Percentiles rank a stretch among this genome's conserved stretches.
phyloP scores from a whole-genome alignment of 2,329 filamentous ascomycete genomes.

The Pseudogymnoascus sp. region DNA sequence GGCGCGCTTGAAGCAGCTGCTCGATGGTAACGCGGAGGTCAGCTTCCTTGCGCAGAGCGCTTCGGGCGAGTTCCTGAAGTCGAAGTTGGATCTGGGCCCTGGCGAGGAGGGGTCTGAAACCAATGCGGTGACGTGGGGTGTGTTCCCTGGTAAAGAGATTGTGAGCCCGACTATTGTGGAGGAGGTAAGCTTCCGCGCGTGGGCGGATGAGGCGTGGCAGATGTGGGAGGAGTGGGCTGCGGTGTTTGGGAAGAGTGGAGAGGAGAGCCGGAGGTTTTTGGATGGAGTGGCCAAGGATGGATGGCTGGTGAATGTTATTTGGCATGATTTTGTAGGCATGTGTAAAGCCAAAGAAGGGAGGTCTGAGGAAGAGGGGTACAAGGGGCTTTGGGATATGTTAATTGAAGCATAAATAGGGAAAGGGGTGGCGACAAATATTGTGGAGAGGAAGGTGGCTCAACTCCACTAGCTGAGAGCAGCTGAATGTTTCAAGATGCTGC shows the following conservation, averaged over 20 bases:
- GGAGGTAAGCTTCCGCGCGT: conserved; percentile 85
- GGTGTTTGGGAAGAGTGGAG: conserved; percentile 65
- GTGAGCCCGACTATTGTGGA: conserved; percentile 95
- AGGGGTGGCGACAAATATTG: background rate
- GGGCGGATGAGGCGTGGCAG: conserved; percentile 90
- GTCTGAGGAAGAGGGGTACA: background rate
- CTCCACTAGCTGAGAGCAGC: conserved; percentile 3
- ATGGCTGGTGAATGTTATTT: conserved; percentile 88
- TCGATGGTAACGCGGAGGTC: conserved; percentile 59
- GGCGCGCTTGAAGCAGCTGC: conserved; percentile 52
- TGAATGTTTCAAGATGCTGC: background rate
- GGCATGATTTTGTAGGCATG: conserved; percentile 64
- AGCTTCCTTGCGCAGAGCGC: conserved; percentile 84
- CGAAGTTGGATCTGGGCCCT: background rate
- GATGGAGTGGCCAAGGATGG: conserved; percentile 57
- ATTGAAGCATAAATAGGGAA: conserved; percentile 22
- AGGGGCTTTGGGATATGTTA: conserved; percentile 65
- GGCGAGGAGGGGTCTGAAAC: conserved; percentile 50
- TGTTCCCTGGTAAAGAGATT: conserved; percentile 92
- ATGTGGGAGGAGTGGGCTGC: conserved; percentile 93
- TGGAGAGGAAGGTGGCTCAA: conserved; percentile 2
- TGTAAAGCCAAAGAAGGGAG: conserved; percentile 23
- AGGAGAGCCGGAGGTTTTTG: conserved; percentile 63
- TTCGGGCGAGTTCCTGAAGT: conserved; percentile 59
- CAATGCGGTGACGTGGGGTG: conserved; percentile 95